A percentile compares a stretch with the other conserved stretches of the same genome.
Evolutionary conservation across 2,329 filamentous ascomycete species (phyloP).

Genomic region (Arthrobotrys entomopaga): DNA sequence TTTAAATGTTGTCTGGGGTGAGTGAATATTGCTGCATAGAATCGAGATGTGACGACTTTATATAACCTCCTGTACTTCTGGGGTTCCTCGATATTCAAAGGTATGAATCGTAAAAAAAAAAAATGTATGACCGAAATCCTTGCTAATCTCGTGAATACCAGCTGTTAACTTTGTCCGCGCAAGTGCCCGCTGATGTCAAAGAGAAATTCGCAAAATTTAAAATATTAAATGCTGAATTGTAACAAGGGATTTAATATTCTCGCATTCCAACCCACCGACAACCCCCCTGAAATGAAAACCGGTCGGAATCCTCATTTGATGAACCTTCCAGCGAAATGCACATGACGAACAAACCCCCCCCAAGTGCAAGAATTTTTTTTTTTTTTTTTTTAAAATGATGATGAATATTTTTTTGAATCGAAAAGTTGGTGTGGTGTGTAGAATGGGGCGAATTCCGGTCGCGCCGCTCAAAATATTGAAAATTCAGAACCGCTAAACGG

Average conservation of each 20-base stretch:
- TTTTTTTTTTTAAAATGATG: slow-evolving; percentile 4
- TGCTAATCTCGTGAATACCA: slow-evolving; percentile 39
- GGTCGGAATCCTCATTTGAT: slow-evolving; percentile 24
- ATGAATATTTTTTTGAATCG: not conserved
- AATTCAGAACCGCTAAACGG: not conserved
- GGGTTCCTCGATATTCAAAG: not conserved
- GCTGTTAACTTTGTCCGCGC: slow-evolving; percentile 27
- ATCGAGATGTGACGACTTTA: slow-evolving; percentile 13
- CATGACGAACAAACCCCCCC: slow-evolving; percentile 13
- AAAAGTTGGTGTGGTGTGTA: slow-evolving; percentile 2
- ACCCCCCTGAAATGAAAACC: slow-evolving; percentile 22
- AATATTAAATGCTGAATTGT: slow-evolving; percentile 21
- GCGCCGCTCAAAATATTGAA: not conserved
- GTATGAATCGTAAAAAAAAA: not conserved
- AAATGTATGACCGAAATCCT: slow-evolving; percentile 23
- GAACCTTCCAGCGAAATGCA: slow-evolving; percentile 32
- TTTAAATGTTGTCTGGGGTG: not conserved
- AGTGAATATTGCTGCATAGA: not conserved
- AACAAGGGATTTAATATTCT: slow-evolving; percentile 22
- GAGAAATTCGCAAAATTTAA: slow-evolving; percentile 12
- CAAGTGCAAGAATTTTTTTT: slow-evolving; percentile 6
- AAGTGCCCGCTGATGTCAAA: slow-evolving; percentile 23
- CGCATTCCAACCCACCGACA: slow-evolving; percentile 13
- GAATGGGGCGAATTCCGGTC: slow-evolving; percentile 10
- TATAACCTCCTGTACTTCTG: slow-evolving; percentile 7